phyloP scores from a whole-genome alignment of 257 asterid genomes.

The Voacanga thouarsii region DNA sequence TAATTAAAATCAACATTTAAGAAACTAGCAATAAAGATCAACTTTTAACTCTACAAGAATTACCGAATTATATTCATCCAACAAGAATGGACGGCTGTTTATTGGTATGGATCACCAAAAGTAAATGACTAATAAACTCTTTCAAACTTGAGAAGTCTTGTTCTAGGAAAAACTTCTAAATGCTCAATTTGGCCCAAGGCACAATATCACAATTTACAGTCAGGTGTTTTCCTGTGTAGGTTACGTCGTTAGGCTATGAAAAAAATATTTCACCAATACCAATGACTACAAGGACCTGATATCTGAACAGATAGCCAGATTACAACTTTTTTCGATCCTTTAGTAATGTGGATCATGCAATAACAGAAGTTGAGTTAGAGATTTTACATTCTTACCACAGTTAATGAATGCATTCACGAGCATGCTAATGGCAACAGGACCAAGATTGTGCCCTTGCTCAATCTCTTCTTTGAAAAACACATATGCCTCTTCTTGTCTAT shows the following conservation, averaged over 20 bases:
- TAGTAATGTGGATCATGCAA: neutral
- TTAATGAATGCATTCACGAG: slow-evolving; percentile 75
- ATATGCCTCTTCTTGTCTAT: slow-evolving; percentile 65
- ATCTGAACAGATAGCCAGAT: neutral
- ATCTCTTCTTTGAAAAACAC: slow-evolving; percentile 61
- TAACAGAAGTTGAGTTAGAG: neutral
- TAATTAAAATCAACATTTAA: slow-evolving; percentile 15
- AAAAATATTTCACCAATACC: neutral
- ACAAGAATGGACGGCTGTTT: neutral
- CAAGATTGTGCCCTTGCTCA: slow-evolving; percentile 55
- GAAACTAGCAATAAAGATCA: slow-evolving; percentile 17
- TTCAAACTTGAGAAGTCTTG: neutral
- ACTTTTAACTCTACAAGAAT: neutral
- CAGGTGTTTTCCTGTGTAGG: neutral
- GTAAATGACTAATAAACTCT: neutral
- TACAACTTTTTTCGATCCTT: neutral
- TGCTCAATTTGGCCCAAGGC: neutral
- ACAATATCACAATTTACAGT: neutral
- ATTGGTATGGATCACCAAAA: neutral
- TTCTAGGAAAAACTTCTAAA: neutral
- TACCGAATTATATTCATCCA: neutral
- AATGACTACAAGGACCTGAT: neutral
- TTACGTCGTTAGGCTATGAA: neutral
- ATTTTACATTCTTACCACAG: slow-evolving; percentile 49
- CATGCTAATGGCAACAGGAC: slow-evolving; percentile 78